Evolutionary conservation across 2,329 filamentous ascomycete genomes (phyloP).

Genomic region (Exophiala mesophila): DNA sequence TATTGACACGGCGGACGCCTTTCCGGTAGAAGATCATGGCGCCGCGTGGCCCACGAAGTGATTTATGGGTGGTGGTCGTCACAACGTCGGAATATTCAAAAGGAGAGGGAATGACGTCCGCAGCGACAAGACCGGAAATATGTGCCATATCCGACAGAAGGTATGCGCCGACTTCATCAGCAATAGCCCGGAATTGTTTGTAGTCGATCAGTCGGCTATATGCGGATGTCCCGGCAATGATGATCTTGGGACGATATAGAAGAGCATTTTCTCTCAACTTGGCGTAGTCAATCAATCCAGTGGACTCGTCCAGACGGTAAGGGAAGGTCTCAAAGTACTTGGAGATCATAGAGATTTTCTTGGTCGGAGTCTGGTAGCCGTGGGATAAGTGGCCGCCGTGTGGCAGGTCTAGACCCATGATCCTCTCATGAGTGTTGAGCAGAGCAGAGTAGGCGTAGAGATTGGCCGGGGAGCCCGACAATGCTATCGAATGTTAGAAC

Average conservation of each 20-base stretch:
- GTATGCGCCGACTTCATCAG: conserved; percentile 87
- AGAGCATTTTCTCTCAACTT: conserved; percentile 80
- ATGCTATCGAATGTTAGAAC: conserved; percentile 29
- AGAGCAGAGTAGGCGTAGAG: conserved; percentile 96
- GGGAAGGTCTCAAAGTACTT: conserved; percentile 99
- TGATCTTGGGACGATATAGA: conserved; percentile 90
- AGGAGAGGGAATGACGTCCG: conserved; percentile 82
- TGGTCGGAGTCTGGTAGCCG: conserved; percentile 91
- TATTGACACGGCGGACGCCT: conserved; percentile 79
- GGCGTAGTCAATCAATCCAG: conserved; percentile 92
- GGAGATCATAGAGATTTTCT: conserved; percentile 95
- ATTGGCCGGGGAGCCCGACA: conserved; percentile 92
- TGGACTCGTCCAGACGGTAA: conserved; percentile 84
- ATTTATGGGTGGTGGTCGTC: conserved; percentile 98
- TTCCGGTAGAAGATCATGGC: conserved; percentile 99
- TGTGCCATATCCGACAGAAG: conserved; percentile 95
- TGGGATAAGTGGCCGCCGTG: conserved; percentile 95
- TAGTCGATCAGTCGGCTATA: conserved; percentile 98
- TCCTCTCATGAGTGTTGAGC: conserved; percentile 83
- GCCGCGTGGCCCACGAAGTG: conserved; percentile 85
- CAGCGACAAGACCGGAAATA: conserved; percentile 89
- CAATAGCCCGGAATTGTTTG: conserved; percentile 81
- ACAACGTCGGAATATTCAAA: conserved; percentile 90
- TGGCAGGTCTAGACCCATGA: conserved; percentile 95
- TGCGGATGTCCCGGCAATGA: conserved; percentile 89